Conservation (phyloP, 768 basidiomycete genomes). For the Naganishia friedmannii region DNA sequence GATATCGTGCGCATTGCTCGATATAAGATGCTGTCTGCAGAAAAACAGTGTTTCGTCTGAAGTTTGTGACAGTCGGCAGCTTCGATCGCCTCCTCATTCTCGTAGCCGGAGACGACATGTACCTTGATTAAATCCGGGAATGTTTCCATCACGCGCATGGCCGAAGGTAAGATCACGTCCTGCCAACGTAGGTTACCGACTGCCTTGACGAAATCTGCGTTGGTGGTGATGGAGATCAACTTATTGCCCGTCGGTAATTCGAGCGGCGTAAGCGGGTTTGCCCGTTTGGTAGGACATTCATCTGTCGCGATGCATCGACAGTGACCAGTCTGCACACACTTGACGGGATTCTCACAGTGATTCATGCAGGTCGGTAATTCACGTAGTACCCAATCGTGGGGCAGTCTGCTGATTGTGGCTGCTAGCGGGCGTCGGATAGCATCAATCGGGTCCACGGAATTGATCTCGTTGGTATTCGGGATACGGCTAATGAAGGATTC, state of each 20-base stretch:
- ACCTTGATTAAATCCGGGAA: constrained; percentile 45
- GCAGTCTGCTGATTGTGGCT: constrained; percentile 13
- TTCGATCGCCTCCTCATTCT: constrained; percentile 41
- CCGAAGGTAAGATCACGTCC: constrained; percentile 46
- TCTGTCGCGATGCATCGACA: constrained; percentile 50
- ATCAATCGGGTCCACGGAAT: not conserved
- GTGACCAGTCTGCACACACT: constrained; percentile 50
- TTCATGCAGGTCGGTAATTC: constrained; percentile 50
- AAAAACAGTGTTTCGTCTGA: constrained; percentile 47
- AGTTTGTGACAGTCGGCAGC: constrained; percentile 43
- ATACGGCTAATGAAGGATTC: constrained; percentile 9
- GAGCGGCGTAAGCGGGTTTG: constrained; percentile 39
- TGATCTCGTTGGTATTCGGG: not conserved
- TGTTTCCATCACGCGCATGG: constrained; percentile 37
- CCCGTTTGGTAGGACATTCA: constrained; percentile 40
- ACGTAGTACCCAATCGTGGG: constrained; percentile 42
- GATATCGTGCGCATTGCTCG: constrained; percentile 42
- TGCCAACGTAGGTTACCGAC: constrained; percentile 41
- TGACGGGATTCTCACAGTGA: constrained; percentile 47
- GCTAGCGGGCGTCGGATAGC: constrained; percentile 23
- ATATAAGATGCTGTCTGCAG: constrained; percentile 50
- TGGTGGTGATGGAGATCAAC: constrained; percentile 25
- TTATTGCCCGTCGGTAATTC: constrained; percentile 27
- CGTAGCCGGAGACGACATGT: constrained; percentile 46
- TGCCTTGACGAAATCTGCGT: constrained; percentile 29